Conservation (phyloP, 2,329 filamentous ascomycete species). For the Bretziella fagacearum region DNA sequence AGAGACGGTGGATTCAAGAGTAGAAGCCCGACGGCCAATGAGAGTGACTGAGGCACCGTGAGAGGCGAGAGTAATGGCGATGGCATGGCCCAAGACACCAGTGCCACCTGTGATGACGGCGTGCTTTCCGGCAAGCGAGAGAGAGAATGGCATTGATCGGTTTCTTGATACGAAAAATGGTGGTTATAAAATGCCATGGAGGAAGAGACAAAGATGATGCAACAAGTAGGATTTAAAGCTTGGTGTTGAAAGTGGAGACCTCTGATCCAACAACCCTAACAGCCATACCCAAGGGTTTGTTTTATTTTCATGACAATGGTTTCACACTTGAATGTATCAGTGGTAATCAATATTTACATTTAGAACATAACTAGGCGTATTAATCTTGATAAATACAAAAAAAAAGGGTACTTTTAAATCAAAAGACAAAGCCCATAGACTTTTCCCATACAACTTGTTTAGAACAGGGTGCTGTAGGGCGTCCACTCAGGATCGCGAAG, state of each 20-base stretch:
- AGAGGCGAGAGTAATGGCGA: slow-evolving; percentile 47
- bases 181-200: neutral
- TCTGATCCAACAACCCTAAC: neutral
- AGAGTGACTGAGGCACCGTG: slow-evolving; percentile 45
- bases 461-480: neutral
- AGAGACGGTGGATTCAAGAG: slow-evolving; percentile 27
- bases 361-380: neutral
- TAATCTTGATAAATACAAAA: neutral
- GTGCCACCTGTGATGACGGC: slow-evolving; percentile 53
- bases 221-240: too few relatives aligned
- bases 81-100: slow-evolving; percentile 51
- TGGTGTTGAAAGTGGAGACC: too few relatives aligned
- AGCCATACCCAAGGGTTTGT: too few relatives aligned
- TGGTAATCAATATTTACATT: neutral
- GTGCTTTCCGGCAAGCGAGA: slow-evolving; percentile 28
- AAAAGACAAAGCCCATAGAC: too few relatives aligned
- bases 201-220: too few relatives aligned
- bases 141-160: neutral
- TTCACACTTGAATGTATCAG: neutral
- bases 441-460: neutral
- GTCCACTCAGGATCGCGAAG: neutral
- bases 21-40: slow-evolving; percentile 37
- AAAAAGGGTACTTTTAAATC: too few relatives aligned
- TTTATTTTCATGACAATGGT: too few relatives aligned
- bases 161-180: neutral